Conservation (phyloP, 345 rosid genomes). For the Gossypium raimondii region DNA sequence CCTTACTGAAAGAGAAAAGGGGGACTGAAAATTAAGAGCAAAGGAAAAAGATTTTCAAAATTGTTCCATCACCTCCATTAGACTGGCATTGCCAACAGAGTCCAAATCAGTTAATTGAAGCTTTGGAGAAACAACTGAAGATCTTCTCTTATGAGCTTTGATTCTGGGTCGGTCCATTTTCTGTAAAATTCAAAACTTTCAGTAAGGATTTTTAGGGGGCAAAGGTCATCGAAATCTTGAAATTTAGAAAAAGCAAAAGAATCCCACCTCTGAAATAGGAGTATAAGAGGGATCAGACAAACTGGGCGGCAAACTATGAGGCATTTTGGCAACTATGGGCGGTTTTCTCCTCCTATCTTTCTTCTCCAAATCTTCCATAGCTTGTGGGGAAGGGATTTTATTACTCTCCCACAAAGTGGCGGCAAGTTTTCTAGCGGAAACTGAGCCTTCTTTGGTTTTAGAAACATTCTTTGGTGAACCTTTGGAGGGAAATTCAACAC, state of each 20-base stretch:
- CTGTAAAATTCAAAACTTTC: conserved; percentile 29
- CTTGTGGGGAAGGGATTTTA: conserved; percentile 38
- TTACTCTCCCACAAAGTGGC: conserved; percentile 89
- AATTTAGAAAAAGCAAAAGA: not conserved
- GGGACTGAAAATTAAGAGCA: not conserved
- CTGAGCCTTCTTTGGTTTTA: conserved; percentile 32
- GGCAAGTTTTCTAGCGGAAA: conserved; percentile 84
- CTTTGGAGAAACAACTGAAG: conserved; percentile 35
- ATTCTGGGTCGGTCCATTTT: conserved; percentile 35
- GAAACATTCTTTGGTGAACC: not conserved
- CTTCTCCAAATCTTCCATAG: conserved; percentile 30
- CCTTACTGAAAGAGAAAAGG: too few relatives aligned
- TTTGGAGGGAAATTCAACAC: conserved; percentile 25
- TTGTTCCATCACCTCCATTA: conserved; percentile 38
- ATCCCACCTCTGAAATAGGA: conserved; percentile 50
- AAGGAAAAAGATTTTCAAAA: not conserved
- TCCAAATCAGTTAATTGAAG: conserved; percentile 39
- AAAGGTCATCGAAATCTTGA: not conserved
- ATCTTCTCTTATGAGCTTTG: conserved; percentile 34
- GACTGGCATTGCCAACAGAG: conserved; percentile 30
- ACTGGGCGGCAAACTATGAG: conserved; percentile 30
- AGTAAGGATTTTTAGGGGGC: not conserved
- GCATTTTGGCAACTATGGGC: conserved; percentile 23
- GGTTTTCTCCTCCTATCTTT: conserved; percentile 34
- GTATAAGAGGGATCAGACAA: conserved; percentile 55